Conservation (phyloP, 345 rosid genomes). For the Salix purpurea region DNA sequence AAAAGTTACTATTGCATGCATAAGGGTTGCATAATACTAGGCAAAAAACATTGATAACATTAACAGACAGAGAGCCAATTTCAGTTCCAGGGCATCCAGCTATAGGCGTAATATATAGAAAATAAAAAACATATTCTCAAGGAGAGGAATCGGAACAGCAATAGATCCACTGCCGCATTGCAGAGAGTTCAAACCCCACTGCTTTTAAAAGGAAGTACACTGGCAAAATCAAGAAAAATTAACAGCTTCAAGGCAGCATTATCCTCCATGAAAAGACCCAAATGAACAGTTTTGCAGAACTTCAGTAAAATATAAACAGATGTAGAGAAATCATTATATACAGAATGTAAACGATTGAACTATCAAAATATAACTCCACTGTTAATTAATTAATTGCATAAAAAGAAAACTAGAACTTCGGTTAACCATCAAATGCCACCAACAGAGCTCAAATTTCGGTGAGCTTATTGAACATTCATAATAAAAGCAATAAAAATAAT, state of each 20-base stretch:
- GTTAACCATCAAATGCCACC: slow-evolving; percentile 19
- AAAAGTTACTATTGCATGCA: not conserved
- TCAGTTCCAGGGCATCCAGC: not conserved
- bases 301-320: not conserved
- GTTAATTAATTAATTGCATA: slow-evolving; percentile 24
- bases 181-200: not conserved
- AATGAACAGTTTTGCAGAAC: not conserved
- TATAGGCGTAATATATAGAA: not conserved
- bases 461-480: slow-evolving; percentile 46
- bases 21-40: too few relatives aligned
- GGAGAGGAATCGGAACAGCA: not conserved
- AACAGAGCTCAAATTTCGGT: slow-evolving; percentile 26
- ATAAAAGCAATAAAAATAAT: not conserved
- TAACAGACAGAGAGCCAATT: not conserved
- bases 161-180: not conserved
- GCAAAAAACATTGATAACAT: not conserved
- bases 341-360: not conserved
- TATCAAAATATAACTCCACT: not conserved
- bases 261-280: not conserved
- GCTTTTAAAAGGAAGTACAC: not conserved
- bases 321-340: not conserved
- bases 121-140: not conserved
- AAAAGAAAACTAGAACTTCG: slow-evolving; percentile 10
- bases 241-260: not conserved
- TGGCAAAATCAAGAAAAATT: not conserved